phyloP scores from a whole-genome alignment of 352 stramenopile genomes.

The Phytophthora quininea region DNA sequence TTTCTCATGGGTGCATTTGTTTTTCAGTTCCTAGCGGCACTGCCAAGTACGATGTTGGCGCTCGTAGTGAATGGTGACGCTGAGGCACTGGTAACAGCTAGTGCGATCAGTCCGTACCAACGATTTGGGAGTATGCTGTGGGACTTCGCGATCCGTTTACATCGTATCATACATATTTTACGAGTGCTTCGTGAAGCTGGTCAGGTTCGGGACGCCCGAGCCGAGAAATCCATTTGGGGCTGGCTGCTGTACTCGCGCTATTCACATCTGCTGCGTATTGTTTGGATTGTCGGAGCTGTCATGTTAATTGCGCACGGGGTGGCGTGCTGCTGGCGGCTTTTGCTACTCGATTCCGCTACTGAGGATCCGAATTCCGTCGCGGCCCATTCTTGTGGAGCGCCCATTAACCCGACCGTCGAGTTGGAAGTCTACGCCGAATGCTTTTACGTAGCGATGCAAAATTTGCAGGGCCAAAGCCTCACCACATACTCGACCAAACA shows the following conservation, averaged over 20 bases:
- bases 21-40: slow-evolving; percentile 21
- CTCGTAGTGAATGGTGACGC: slow-evolving; percentile 1
- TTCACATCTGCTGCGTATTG: slow-evolving; percentile 46
- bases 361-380: slow-evolving; percentile 6
- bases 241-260: slow-evolving; percentile 61
- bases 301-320: slow-evolving; percentile 58
- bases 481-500: slow-evolving; percentile 29
- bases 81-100: background rate
- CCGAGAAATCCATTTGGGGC: slow-evolving; percentile 38
- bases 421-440: slow-evolving; percentile 37
- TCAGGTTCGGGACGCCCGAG: slow-evolving; percentile 26
- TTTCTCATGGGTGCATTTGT: slow-evolving; percentile 36
- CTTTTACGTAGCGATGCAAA: slow-evolving; percentile 50
- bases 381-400: slow-evolving; percentile 18
- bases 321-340: slow-evolving; percentile 50
- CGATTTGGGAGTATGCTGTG: slow-evolving; percentile 18
- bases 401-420: slow-evolving; percentile 8
- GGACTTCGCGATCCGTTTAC: slow-evolving; percentile 28
- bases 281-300: slow-evolving; percentile 43
- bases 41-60: slow-evolving; percentile 10
- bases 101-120: slow-evolving; percentile 4
- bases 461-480: slow-evolving; percentile 50
- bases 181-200: slow-evolving; percentile 30
- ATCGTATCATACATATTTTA: slow-evolving; percentile 40
- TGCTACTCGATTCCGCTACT: slow-evolving; percentile 14